These are phyloP conservation scores for Geotrichum cucujoidarum DNA, from an alignment of 1,139 yeast genomes.

Conservation along the genomic window DNA sequence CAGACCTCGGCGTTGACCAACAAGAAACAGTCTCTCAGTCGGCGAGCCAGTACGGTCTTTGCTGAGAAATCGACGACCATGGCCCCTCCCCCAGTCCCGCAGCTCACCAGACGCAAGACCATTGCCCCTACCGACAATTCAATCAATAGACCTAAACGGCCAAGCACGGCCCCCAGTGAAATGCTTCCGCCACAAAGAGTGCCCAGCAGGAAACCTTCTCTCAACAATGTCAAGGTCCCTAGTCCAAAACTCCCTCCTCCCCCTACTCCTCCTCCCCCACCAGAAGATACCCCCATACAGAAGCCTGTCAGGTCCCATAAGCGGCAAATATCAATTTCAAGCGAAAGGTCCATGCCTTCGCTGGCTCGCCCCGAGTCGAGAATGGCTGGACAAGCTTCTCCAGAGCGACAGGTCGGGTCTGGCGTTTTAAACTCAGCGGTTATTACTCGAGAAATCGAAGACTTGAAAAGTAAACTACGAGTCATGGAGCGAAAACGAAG, in stretches of 20 bases:
- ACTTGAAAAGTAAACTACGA: slow-evolving; percentile 31
- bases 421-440: slow-evolving; percentile 11
- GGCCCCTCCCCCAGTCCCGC: slow-evolving; percentile 4
- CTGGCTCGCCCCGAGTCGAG: slow-evolving; percentile 17
- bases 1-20: slow-evolving; percentile 1
- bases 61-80: slow-evolving; percentile 1
- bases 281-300: neutral
- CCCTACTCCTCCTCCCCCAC: neutral
- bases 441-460: slow-evolving; percentile 29
- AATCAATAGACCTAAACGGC: too few species aligned
- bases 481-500: slow-evolving; percentile 33
- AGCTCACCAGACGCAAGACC: too few species aligned
- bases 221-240: neutral
- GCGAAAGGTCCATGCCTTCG: slow-evolving; percentile 13
- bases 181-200: neutral
- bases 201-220: neutral
- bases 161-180: neutral
- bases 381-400: slow-evolving; percentile 12
- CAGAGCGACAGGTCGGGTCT: slow-evolving; percentile 3
- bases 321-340: neutral
- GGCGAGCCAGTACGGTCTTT: slow-evolving; percentile 1
- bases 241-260: neutral
- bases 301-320: too few species aligned
- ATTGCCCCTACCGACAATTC: too few species aligned
- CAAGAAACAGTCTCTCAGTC: neutral